Conservation (phyloP, 176 grass and related monocot species). For the Tuctoria greenei region DNA sequence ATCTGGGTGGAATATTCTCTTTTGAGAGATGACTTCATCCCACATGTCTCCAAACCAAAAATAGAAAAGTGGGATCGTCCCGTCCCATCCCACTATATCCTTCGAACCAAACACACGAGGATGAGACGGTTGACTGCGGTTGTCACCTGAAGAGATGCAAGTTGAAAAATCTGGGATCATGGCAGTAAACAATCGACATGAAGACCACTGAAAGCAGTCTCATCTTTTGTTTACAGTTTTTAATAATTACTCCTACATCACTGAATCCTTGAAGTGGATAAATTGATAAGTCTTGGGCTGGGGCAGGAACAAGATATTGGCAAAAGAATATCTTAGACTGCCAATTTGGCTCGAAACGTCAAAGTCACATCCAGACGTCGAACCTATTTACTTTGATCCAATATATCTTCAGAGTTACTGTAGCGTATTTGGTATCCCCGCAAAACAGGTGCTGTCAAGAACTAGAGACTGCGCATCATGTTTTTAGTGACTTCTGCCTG, state of each 20-base stretch:
- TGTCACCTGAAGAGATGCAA: not conserved
- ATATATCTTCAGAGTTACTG: not conserved
- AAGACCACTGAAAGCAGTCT: not conserved
- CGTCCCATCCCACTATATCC: no score
- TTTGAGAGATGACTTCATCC: no score
- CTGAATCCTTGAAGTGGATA: no score
- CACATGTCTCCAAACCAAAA: no score
- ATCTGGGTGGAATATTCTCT: no score
- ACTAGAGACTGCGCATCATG: not conserved
- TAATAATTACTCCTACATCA: no score
- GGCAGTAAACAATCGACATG: slow-evolving; percentile 3
- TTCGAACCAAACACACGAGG: no score
- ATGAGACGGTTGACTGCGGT: not conserved
- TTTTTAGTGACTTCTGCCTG: not conserved
- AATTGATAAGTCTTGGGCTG: not conserved
- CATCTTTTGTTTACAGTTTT: no score
- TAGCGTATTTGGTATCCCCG: not conserved
- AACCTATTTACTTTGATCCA: not conserved
- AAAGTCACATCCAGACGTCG: not conserved
- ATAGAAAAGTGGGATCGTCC: no score
- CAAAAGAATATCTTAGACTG: not conserved
- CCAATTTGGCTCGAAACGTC: not conserved
- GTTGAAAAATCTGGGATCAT: slow-evolving; percentile 10
- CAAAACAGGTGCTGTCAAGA: not conserved
- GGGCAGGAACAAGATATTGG: not conserved